Percentiles rank a stretch among this genome's conserved stretches.
Evolutionary conservation across 2,329 filamentous ascomycete genomes (phyloP).

Genomic region (Phialocephala sp.): DNA sequence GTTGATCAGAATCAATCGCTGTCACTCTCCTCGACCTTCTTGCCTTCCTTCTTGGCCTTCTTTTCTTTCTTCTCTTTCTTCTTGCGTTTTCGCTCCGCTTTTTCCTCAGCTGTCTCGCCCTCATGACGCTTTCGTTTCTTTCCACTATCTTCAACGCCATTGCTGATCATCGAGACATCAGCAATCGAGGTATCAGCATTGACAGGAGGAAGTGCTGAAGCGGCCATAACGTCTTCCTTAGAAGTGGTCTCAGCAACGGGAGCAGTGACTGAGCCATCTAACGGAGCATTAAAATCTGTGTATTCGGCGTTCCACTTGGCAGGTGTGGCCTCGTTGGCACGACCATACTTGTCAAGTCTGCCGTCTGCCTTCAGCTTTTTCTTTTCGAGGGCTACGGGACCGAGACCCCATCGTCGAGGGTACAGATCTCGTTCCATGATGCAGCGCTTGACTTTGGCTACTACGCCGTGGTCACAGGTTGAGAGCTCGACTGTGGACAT

Average conservation of each 20-base stretch:
- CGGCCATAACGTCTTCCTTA: conserved; percentile 47
- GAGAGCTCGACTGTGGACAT: conserved; percentile 99
- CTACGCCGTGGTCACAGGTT: conserved; percentile 95
- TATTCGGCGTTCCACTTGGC: conserved; percentile 92
- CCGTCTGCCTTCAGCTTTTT: conserved; percentile 99
- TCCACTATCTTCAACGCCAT: conserved; percentile 60
- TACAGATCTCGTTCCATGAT: conserved; percentile 99
- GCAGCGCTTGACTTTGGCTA: conserved; percentile 98
- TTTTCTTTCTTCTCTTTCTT: conserved; percentile 59
- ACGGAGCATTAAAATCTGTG: conserved; percentile 79
- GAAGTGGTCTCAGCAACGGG: conserved; percentile 46
- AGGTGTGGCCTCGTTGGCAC: conserved; percentile 89
- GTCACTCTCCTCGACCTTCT: conserved; percentile 46
- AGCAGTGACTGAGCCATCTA: conserved; percentile 47
- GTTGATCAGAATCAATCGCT: conserved; percentile 49
- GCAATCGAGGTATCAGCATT: conserved; percentile 51
- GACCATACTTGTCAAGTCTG: conserved; percentile 97
- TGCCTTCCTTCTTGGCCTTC: conserved; percentile 52
- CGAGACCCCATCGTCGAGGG: conserved; percentile 94
- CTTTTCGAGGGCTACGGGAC: conserved; percentile 92
- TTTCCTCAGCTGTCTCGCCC: conserved; percentile 73
- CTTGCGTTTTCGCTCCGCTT: conserved; percentile 56
- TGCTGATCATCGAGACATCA: conserved; percentile 56
- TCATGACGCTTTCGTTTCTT: conserved; percentile 84
- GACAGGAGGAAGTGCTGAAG: conserved; percentile 45